Conservation (phyloP, 257 asterid species). For the Verbascum thapsus region DNA sequence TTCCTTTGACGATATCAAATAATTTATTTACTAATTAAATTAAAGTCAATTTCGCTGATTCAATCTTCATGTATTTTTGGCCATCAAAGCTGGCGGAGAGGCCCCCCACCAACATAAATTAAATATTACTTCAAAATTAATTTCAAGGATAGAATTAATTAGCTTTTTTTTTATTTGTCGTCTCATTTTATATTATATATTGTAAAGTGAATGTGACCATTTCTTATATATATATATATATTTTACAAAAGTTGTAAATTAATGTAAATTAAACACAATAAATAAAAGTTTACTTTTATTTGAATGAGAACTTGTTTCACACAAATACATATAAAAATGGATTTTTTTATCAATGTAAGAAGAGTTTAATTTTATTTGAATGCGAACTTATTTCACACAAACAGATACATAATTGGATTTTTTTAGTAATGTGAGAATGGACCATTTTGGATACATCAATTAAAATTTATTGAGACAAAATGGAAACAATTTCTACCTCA, state of each 20-base stretch:
- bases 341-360: background rate
- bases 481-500: slow-evolving; percentile 3
- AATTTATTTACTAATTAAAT: background rate
- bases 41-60: background rate
- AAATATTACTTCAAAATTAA: too few relatives aligned
- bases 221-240: too few relatives aligned
- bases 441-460: slow-evolving; percentile 16
- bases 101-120: too few relatives aligned
- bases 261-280: too few relatives aligned
- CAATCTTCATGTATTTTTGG: background rate
- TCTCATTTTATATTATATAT: too few relatives aligned
- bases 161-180: too few relatives aligned
- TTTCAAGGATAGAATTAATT: too few relatives aligned
- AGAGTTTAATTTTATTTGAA: background rate
- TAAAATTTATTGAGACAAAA: background rate
- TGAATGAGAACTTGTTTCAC: background rate
- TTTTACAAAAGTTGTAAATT: too few relatives aligned
- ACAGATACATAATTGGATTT: background rate
- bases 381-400: background rate
- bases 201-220: too few relatives aligned
- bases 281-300: background rate
- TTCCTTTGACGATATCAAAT: too few relatives aligned
- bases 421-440: background rate
- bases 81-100: background rate
- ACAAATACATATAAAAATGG: background rate